Percentiles rank a stretch among this genome's conserved stretches.
phyloP scores from a whole-genome alignment of 2,329 filamentous ascomycete species.

The Talaromyces islandicus region DNA sequence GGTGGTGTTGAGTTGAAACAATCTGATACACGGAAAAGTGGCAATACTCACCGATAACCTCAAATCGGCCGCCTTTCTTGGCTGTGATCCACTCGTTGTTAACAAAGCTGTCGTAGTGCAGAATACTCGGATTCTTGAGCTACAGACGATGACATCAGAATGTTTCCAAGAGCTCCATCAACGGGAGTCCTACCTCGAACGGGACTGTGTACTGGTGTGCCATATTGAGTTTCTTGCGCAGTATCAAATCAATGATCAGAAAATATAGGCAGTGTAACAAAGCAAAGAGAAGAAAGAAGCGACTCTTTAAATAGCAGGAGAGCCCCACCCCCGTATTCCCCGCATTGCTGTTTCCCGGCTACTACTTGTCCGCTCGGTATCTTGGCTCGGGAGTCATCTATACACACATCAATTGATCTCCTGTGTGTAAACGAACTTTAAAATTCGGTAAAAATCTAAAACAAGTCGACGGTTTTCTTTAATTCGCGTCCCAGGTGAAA shows the following conservation, averaged over 20 bases:
- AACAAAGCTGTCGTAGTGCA: constrained; percentile 47
- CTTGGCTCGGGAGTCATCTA: not conserved
- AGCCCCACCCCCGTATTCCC: not conserved
- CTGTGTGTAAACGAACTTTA: no score
- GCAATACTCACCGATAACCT: constrained; percentile 38
- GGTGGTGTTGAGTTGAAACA: not conserved
- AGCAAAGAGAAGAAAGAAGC: not conserved
- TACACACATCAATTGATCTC: no score
- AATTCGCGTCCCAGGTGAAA: no score
- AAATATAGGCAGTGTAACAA: not conserved
- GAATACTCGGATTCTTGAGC: constrained; percentile 44
- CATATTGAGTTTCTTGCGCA: constrained; percentile 16
- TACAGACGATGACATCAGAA: constrained; percentile 14
- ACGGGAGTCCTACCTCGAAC: constrained; percentile 26
- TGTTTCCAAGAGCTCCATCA: not conserved
- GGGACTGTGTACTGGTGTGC: constrained; percentile 30
- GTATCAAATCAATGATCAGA: not conserved
- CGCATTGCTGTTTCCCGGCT: not conserved
- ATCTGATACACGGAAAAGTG: not conserved
- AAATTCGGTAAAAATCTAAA: no score
- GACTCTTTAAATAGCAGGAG: not conserved
- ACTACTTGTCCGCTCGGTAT: not conserved
- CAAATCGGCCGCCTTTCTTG: constrained; percentile 44
- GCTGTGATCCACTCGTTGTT: constrained; percentile 44
- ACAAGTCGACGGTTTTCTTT: no score